Percentiles rank a stretch among this genome's conserved stretches.
Evolutionary conservation across 2,329 filamentous ascomycete genomes (phyloP).

Genomic region (Cladobotryum mycophilum): DNA sequence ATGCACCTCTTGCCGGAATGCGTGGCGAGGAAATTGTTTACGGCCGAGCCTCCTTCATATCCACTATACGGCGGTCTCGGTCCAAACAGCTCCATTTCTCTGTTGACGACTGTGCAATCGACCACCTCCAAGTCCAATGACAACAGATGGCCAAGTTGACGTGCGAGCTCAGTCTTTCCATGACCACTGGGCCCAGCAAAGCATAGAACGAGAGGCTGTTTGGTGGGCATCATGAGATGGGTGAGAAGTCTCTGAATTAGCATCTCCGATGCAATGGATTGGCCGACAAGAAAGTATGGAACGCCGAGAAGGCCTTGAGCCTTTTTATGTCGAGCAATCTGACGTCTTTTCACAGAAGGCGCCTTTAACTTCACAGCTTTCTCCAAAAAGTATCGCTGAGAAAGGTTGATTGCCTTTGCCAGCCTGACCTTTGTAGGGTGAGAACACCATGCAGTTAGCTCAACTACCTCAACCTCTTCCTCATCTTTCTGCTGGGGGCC

Average conservation of each 20-base stretch:
- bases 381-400: conserved; percentile 27
- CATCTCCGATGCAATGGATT: conserved; percentile 25
- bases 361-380: conserved; percentile 17
- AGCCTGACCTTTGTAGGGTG: conserved; percentile 16
- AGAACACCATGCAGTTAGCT: conserved; percentile 18
- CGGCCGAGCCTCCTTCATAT: conserved; percentile 29
- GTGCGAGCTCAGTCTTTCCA: conserved; percentile 43
- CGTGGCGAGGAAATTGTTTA: conserved; percentile 42
- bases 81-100: conserved; percentile 38
- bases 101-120: conserved; percentile 33
- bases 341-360: conserved; percentile 19
- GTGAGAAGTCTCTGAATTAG: conserved; percentile 6
- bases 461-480: too few relatives aligned
- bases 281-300: conserved; percentile 30
- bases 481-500: background rate
- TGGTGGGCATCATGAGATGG: conserved; percentile 2
- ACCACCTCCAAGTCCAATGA: conserved; percentile 30
- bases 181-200: conserved; percentile 43
- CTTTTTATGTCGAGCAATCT: conserved; percentile 20
- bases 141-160: conserved; percentile 33
- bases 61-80: conserved; percentile 28
- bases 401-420: conserved; percentile 21
- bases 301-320: conserved; percentile 25
- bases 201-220: conserved; percentile 14
- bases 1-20: conserved; percentile 31